Conservation (phyloP, 202 grass and related monocot species). For the Saccharum hybrid region DNA sequence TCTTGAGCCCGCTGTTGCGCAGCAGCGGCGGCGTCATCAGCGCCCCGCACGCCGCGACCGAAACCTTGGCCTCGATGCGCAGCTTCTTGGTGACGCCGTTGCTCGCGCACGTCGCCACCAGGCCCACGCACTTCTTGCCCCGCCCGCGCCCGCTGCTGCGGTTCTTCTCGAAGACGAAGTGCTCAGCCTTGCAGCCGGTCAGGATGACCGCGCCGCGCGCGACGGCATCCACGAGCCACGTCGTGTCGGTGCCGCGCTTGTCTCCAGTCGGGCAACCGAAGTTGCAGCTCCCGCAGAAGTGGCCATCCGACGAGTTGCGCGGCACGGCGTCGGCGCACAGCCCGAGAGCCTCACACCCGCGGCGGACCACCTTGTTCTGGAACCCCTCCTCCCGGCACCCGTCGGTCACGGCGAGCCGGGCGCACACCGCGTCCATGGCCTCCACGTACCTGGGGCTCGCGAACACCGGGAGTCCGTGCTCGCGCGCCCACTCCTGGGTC, state of each 20-base stretch:
- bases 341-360: no score
- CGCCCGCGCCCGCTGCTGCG: not conserved
- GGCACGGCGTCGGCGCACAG: not conserved
- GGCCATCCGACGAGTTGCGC: no score
- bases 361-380: no score
- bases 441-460: no score
- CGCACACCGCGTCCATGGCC: no score
- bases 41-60: constrained; percentile 73
- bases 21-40: constrained; percentile 78
- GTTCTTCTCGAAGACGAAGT: constrained; percentile 53
- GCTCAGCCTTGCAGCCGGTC: constrained; percentile 77
- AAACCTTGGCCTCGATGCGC: constrained; percentile 70
- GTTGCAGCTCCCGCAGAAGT: not conserved
- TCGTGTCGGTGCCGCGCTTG: constrained; percentile 84
- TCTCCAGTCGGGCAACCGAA: constrained; percentile 58
- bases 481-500: not conserved
- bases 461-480: no score
- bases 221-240: constrained; percentile 91
- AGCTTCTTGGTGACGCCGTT: constrained; percentile 59
- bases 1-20: constrained; percentile 69
- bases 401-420: not conserved
- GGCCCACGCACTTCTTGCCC: constrained; percentile 69
- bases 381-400: not conserved
- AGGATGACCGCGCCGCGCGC: constrained; percentile 67
- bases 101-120: constrained; percentile 56